Conservation (phyloP, 2,329 filamentous ascomycete species). For the Leptographium procerum region DNA sequence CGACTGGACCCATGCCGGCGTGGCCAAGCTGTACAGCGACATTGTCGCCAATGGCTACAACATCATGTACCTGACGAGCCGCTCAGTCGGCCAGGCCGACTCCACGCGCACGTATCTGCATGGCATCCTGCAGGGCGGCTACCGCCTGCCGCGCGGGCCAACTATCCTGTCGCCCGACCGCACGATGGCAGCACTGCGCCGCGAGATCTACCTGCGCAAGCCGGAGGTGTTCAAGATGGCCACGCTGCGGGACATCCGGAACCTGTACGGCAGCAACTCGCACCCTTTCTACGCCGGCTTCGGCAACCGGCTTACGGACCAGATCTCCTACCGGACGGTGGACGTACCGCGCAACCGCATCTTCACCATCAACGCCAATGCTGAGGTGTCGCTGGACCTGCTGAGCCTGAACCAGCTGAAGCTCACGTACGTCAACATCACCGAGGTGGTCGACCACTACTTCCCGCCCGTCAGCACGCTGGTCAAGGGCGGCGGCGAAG, state of each 20-base stretch:
- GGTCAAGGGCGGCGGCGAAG: slow-evolving; percentile 79
- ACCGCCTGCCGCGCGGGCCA: slow-evolving; percentile 74
- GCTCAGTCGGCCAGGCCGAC: slow-evolving; percentile 88
- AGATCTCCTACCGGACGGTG: slow-evolving; percentile 88
- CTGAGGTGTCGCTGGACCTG: slow-evolving; percentile 85
- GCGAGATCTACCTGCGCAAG: slow-evolving; percentile 90
- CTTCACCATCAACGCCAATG: slow-evolving; percentile 94
- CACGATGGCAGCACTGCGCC: slow-evolving; percentile 82
- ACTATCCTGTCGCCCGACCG: slow-evolving; percentile 92
- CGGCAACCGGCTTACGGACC: slow-evolving; percentile 91
- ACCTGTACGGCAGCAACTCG: slow-evolving; percentile 63
- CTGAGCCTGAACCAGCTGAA: slow-evolving; percentile 88
- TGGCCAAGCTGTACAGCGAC: slow-evolving; percentile 94
- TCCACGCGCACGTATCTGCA: slow-evolving; percentile 81
- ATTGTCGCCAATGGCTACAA: slow-evolving; percentile 96
- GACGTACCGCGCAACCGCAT: slow-evolving; percentile 91
- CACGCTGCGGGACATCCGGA: slow-evolving; percentile 85
- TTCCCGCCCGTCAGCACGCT: slow-evolving; percentile 86
- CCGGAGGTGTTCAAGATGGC: slow-evolving; percentile 99
- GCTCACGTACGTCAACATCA: slow-evolving; percentile 94
- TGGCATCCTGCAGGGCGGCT: slow-evolving; percentile 79
- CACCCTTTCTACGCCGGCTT: slow-evolving; percentile 96
- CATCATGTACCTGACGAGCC: slow-evolving; percentile 93
- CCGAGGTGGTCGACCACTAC: slow-evolving; percentile 94
- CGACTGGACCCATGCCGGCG: slow-evolving; percentile 94